These are phyloP conservation scores for Phytophthora pini DNA, from an alignment of 352 stramenopile species.

Conservation along the genomic window DNA sequence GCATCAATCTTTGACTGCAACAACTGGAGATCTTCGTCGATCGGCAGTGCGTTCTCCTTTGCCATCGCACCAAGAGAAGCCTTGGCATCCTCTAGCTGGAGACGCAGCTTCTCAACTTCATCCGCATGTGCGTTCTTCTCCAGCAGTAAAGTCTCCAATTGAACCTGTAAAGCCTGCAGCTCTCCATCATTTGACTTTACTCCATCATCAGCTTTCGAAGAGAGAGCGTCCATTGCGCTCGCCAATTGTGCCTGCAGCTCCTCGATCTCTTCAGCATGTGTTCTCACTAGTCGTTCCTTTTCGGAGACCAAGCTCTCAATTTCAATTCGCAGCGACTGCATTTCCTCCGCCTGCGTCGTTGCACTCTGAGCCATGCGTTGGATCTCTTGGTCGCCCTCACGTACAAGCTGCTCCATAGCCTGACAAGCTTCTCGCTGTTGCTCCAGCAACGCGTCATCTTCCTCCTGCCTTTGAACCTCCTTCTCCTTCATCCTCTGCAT, in stretches of 20 bases:
- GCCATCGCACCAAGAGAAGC: slow-evolving; percentile 1
- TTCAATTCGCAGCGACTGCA: slow-evolving; percentile 35
- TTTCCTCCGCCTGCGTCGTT: slow-evolving; percentile 35
- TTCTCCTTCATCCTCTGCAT: slow-evolving; percentile 41
- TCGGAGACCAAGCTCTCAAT: slow-evolving; percentile 29
- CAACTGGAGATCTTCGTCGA: slow-evolving; percentile 5
- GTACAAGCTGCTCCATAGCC: slow-evolving; percentile 51
- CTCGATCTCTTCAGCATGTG: slow-evolving; percentile 27
- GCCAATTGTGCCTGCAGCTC: slow-evolving; percentile 39
- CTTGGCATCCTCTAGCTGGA: slow-evolving; percentile 26
- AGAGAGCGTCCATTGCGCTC: slow-evolving; percentile 25
- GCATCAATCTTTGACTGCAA: slow-evolving; percentile 9
- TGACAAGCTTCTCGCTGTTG: slow-evolving; percentile 50
- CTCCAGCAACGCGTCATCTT: slow-evolving; percentile 48
- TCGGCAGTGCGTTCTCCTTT: background rate
- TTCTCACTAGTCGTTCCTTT: slow-evolving; percentile 28
- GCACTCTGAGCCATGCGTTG: slow-evolving; percentile 41
- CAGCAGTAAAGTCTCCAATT: slow-evolving; percentile 12
- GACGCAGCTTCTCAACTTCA: slow-evolving; percentile 28
- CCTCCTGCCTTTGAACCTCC: slow-evolving; percentile 38
- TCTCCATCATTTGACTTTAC: slow-evolving; percentile 14
- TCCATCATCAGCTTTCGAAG: slow-evolving; percentile 5
- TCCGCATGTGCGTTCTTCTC: slow-evolving; percentile 15
- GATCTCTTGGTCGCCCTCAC: slow-evolving; percentile 53
- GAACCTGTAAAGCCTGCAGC: slow-evolving; percentile 17